Evolutionary conservation across 495 filamentous ascomycete genomes (phyloP), one percentile per base, ranked within the genome.

Genomic region (Penicillium angulare): DNA sequence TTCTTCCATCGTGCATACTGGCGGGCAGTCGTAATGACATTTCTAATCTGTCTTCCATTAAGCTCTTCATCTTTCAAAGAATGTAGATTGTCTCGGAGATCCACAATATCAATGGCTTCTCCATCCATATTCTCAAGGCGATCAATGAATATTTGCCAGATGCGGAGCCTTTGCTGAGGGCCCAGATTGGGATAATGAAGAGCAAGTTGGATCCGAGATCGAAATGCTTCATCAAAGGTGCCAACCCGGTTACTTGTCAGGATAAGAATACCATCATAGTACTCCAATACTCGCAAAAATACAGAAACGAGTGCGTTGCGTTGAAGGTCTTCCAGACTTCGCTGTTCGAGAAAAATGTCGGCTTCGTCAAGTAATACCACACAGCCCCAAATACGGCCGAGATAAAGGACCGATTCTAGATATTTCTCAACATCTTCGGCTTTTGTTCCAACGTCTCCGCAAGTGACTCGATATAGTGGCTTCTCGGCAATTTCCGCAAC

Each of bases 311-410:
- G 55, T 8, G 65, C 72, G 36, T 85, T 84, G 3, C 78, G 64
- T 6, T 71, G 20, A 0, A 82, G 35, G 33, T 82, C 74, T 8
- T 34, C 41, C 17, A 59, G 51, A 0, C 34, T 55, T 9, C 81
- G 66, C 49, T 73, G 57, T n/a, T 73, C 67, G 0, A 85, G 65
- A 48, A 83, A 85, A 1, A 84, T 69, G 40, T 83, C 80, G 1
- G 75, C 78, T 61, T 85, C 79, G 47, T 84, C 81, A 0, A 84
- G 57, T 0, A 85, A 66, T 4, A 84, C 55, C 0, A 85, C 70
- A 26, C 67, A 76, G 3, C 66, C 66, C 79, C 79, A 82, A 0
- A 40, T 46, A 2, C 63, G 54, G 7, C 71, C 77, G 0, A 78
- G 52, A 5, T 54, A 43, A 17, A 79, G 73, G 10, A 72, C 64